These are phyloP conservation scores for Phaseolus lunatus DNA, from an alignment of 306 rosid species.

Conservation along the genomic window DNA sequence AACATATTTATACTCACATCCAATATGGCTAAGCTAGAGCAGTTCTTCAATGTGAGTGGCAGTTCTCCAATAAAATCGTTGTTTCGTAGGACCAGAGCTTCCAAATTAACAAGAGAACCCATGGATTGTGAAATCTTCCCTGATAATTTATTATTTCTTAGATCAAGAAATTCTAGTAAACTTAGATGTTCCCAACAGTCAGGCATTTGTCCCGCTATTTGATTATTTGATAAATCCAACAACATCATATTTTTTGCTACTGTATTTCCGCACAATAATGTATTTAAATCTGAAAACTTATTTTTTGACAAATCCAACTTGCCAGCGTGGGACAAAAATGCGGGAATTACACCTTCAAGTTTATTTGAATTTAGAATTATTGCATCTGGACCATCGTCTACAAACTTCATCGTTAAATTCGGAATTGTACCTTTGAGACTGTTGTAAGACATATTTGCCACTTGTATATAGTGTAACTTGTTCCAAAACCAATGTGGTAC, in stretches of 20 bases:
- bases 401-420: background rate
- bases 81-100: background rate
- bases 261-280: background rate
- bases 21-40: background rate
- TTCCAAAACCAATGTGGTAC: constrained; percentile 37
- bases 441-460: background rate
- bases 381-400: fast-evolving
- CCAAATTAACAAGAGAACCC: background rate
- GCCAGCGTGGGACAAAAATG: background rate
- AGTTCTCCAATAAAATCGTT: background rate
- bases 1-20: background rate
- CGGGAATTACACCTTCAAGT: constrained; percentile 8
- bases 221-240: constrained; percentile 18
- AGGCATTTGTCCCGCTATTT: background rate
- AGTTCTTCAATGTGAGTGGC: background rate
- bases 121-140: background rate
- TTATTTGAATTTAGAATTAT: constrained; percentile 23
- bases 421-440: constrained; percentile 23
- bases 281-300: background rate
- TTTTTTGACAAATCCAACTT: background rate
- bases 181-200: constrained; percentile 17
- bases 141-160: background rate
- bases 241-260: fast-evolving
- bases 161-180: background rate
- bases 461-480: fast-evolving